phyloP scores from a whole-genome alignment of 2,329 filamentous ascomycete genomes.

The Pestalotiopsis sp. region DNA sequence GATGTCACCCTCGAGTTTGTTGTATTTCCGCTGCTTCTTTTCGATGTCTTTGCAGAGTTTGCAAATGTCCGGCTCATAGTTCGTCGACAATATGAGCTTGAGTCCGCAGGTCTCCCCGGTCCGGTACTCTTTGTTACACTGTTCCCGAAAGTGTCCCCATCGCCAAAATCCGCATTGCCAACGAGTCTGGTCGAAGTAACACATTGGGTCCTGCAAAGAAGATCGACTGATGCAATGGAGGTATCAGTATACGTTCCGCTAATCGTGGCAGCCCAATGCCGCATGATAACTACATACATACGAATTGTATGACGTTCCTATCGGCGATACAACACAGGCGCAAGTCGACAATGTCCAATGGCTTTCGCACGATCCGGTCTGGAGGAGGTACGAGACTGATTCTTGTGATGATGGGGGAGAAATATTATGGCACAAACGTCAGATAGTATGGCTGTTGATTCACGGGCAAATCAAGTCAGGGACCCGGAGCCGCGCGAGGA shows the following conservation, averaged over 20 bases:
- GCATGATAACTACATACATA: neutral
- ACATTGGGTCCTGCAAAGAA: constrained; percentile 60
- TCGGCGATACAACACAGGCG: neutral
- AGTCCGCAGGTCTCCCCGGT: constrained; percentile 96
- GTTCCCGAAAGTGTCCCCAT: constrained; percentile 90
- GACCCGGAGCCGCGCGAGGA: constrained; percentile 18
- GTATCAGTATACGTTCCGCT: neutral
- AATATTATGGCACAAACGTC: neutral
- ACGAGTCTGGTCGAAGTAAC: constrained; percentile 90
- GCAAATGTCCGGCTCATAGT: constrained; percentile 67
- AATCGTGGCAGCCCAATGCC: constrained; percentile 9
- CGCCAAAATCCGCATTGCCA: constrained; percentile 90
- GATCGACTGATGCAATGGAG: constrained; percentile 24
- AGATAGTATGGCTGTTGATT: neutral
- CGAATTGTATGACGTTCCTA: neutral
- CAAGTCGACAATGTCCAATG: neutral
- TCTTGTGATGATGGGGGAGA: neutral
- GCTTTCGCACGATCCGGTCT: neutral
- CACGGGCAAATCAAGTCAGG: no score
- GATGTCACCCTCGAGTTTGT: constrained; percentile 76
- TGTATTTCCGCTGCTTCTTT: constrained; percentile 76
- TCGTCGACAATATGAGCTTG: constrained; percentile 81
- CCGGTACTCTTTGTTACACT: constrained; percentile 93
- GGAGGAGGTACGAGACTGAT: neutral
- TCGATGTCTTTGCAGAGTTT: constrained; percentile 88